Conservation (phyloP, 345 rosid genomes). For the Rhodamnia rubescens region DNA sequence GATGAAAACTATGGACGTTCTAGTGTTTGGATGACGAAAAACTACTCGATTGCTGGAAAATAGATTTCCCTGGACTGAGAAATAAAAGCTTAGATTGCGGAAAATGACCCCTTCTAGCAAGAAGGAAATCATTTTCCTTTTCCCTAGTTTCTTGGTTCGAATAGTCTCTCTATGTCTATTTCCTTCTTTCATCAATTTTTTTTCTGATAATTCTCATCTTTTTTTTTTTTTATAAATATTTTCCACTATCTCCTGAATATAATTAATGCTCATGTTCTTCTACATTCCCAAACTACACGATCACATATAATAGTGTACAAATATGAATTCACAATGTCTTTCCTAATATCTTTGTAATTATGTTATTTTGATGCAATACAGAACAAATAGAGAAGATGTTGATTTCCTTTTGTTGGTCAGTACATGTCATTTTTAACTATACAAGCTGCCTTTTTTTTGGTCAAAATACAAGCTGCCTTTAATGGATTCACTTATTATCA, state of each 20-base stretch:
- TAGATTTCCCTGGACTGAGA: not conserved
- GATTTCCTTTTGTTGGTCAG: not conserved
- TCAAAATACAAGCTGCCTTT: not conserved
- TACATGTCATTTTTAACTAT: not conserved
- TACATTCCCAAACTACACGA: not conserved
- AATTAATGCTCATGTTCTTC: not conserved
- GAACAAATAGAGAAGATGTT: not conserved
- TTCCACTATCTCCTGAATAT: not conserved
- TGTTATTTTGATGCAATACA: not conserved
- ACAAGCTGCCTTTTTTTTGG: not conserved
- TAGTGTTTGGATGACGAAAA: not conserved
- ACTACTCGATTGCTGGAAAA: not conserved
- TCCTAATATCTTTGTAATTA: not conserved
- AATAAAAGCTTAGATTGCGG: not conserved
- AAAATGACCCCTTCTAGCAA: not conserved
- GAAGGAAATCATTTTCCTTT: not conserved
- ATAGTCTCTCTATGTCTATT: not conserved
- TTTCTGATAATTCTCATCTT: not conserved
- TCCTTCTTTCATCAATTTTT: not conserved
- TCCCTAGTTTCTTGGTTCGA: not conserved
- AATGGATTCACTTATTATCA: not conserved
- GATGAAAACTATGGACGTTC: not conserved
- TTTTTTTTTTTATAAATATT: not conserved
- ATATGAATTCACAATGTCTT: not conserved
- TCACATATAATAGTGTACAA: not conserved